Evolutionary conservation across 2,329 filamentous ascomycete species (phyloP), one percentile per base, ranked within the genome.

Genomic region (Pezicula carpinea): DNA sequence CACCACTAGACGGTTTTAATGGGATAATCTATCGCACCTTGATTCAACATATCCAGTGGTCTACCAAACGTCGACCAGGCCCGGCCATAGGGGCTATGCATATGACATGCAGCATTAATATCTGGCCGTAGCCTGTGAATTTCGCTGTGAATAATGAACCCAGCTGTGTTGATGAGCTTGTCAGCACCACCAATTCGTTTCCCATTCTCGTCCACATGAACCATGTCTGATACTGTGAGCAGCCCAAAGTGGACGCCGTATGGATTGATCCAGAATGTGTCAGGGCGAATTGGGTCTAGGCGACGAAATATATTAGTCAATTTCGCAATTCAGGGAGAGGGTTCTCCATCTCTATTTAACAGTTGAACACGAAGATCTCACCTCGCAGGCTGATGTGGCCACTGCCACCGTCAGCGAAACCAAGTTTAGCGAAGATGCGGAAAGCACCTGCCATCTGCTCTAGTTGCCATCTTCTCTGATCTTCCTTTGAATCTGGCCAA

Each of bases 141-240:
- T 22, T 44, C 53, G 13, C 23, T 36, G 31, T 57, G 54, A 8
- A 57, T 55, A 3, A 34, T 19, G 29, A 55, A 57, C 13, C 45
- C 54, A 14, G 53, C 42, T 5, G 38, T 47, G 31, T 55, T 49
- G 43, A 41, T 82, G 45, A 83, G 45, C 32, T 19, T 26, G 22
- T 21, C 19, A 39, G 39, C 21, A 66, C 68, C 33, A 73, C 63
- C 17, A 72, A 65, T 34, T 69, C 55, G 23, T 26, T 10, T 26
- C 10, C 71, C 72, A 10, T 65, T 44, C 35, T 70, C 62, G 48
- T 72, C 62, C 4, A 75, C 68, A 8, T 62, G 64, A 26, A 75
- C 70, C 38, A 76, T 62, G 51, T 76, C 71, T 5, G 63, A 68
- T n/a, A 66, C 67, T 41, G 63, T 71, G 26, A 75, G 64, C 21